Percentiles rank a stretch among this genome's conserved stretches.
These are phyloP conservation scores for Fragilaria crotonensis DNA, from an alignment of 108 stramenopile genomes.

Conservation along the genomic window DNA sequence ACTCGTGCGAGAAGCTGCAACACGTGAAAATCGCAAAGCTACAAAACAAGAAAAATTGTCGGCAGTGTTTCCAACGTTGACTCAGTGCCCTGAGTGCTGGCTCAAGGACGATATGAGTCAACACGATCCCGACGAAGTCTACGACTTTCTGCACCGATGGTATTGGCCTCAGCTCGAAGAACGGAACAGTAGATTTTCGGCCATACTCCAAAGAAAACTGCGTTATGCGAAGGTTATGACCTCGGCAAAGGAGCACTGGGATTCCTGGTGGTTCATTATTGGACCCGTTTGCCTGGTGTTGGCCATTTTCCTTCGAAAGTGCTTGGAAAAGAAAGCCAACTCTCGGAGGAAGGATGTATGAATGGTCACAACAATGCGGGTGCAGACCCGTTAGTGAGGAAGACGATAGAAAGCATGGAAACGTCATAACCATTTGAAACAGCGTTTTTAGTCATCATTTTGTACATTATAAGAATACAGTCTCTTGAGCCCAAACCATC, in stretches of 20 bases:
- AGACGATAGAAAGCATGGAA: too few relatives aligned
- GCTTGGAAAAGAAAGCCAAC: neutral
- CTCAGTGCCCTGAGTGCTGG: constrained; percentile 26
- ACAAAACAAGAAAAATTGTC: constrained; percentile 15
- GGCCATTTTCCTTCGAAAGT: neutral
- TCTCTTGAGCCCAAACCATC: too few relatives aligned
- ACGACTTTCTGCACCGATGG: constrained; percentile 19
- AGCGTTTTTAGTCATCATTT: too few relatives aligned
- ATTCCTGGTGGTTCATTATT: neutral
- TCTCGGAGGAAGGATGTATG: neutral
- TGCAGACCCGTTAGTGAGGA: too few relatives aligned
- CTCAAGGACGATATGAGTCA: constrained; percentile 17
- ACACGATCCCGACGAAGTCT: constrained; percentile 16
- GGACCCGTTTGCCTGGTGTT: neutral
- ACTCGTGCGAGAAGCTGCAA: constrained; percentile 26
- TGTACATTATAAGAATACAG: too few relatives aligned
- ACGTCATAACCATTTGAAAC: too few relatives aligned
- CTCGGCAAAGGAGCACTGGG: neutral
- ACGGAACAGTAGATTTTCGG: constrained; percentile 9
- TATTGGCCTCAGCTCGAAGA: constrained; percentile 20
- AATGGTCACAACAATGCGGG: too few relatives aligned
- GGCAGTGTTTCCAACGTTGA: constrained; percentile 22
- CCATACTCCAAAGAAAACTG: constrained; percentile 9
- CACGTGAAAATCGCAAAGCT: constrained; percentile 19
- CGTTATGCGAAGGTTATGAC: neutral